These are phyloP conservation scores for Cochlearia excelsa DNA, from an alignment of 345 rosid species.

Conservation along the genomic window DNA sequence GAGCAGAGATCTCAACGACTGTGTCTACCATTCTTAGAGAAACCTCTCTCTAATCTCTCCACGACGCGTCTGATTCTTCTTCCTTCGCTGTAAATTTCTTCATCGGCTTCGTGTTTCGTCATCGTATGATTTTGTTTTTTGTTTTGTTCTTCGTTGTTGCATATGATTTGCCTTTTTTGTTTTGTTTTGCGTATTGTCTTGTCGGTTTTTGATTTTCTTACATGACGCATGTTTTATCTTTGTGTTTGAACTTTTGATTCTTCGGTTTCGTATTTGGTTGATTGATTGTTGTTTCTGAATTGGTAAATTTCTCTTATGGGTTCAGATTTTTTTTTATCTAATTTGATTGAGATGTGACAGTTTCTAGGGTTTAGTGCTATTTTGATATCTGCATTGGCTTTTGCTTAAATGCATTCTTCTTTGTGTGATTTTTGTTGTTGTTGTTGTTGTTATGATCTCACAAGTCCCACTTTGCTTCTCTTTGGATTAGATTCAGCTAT, in stretches of 20 bases:
- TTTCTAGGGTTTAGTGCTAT: slow-evolving; percentile 31
- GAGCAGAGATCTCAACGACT: slow-evolving; percentile 35
- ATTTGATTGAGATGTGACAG: slow-evolving; percentile 15
- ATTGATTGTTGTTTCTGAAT: slow-evolving; percentile 23
- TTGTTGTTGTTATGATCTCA: slow-evolving; percentile 1
- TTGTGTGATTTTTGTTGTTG: not conserved
- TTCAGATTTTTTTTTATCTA: slow-evolving; percentile 1
- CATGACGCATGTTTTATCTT: slow-evolving; percentile 25
- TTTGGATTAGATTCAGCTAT: slow-evolving; percentile 9
- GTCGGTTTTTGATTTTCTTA: slow-evolving; percentile 27
- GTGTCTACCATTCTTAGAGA: slow-evolving; percentile 15
- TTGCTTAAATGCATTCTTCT: not conserved
- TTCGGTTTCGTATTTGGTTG: slow-evolving; percentile 7
- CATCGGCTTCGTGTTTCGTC: not conserved
- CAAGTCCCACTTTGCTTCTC: slow-evolving; percentile 13
- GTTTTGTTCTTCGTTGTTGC: slow-evolving; percentile 19
- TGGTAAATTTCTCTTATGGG: slow-evolving; percentile 6
- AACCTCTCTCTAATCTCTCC: slow-evolving; percentile 15
- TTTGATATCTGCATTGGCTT: slow-evolving; percentile 29
- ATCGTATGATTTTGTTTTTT: slow-evolving; percentile 4
- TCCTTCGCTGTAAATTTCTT: slow-evolving; percentile 8
- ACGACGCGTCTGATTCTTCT: slow-evolving; percentile 15
- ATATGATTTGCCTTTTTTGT: slow-evolving; percentile 5
- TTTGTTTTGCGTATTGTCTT: not conserved
- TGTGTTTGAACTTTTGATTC: slow-evolving; percentile 25